Percentiles rank a stretch among this genome's conserved stretches.
These are phyloP conservation scores for Licmophora abbreviata DNA, from an alignment of 108 stramenopile genomes.

Conservation along the genomic window DNA sequence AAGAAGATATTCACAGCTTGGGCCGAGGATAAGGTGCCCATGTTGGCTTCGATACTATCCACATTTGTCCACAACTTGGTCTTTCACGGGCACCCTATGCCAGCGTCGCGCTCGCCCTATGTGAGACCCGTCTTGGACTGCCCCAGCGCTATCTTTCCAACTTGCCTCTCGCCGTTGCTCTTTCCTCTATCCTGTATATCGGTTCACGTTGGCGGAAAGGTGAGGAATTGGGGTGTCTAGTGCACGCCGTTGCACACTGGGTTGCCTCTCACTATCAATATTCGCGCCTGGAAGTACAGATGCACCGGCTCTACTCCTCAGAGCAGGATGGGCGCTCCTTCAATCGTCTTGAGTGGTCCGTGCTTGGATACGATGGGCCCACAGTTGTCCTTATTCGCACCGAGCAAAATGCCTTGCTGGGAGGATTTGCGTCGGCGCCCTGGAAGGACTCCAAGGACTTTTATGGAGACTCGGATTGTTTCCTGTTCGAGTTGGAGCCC, in stretches of 20 bases:
- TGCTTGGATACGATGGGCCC: constrained; percentile 73
- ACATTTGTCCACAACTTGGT: constrained; percentile 65
- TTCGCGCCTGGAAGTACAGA: constrained; percentile 11
- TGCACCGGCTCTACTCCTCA: constrained; percentile 68
- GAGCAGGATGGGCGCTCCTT: constrained; percentile 73
- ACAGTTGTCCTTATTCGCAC: constrained; percentile 63
- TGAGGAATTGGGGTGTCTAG: constrained; percentile 8
- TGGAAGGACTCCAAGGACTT: constrained; percentile 76
- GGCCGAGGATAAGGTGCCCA: constrained; percentile 58
- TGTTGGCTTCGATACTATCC: constrained; percentile 47
- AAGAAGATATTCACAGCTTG: constrained; percentile 16
- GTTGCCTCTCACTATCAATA: background rate
- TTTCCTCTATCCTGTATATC: constrained; percentile 47
- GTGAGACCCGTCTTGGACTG: constrained; percentile 29
- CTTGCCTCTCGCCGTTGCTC: constrained; percentile 17
- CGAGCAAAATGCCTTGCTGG: constrained; percentile 46
- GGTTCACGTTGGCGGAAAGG: constrained; percentile 33
- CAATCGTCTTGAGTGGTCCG: constrained; percentile 57
- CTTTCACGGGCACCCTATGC: constrained; percentile 29
- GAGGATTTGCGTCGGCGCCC: constrained; percentile 51
- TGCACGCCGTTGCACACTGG: constrained; percentile 15
- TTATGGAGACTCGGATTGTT: constrained; percentile 78
- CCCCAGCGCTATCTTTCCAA: constrained; percentile 23
- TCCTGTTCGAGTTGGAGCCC: constrained; percentile 44
- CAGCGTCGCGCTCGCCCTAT: constrained; percentile 41